phyloP scores from a whole-genome alignment of 805 yeast genomes.

The Pichia phayaonensis region DNA sequence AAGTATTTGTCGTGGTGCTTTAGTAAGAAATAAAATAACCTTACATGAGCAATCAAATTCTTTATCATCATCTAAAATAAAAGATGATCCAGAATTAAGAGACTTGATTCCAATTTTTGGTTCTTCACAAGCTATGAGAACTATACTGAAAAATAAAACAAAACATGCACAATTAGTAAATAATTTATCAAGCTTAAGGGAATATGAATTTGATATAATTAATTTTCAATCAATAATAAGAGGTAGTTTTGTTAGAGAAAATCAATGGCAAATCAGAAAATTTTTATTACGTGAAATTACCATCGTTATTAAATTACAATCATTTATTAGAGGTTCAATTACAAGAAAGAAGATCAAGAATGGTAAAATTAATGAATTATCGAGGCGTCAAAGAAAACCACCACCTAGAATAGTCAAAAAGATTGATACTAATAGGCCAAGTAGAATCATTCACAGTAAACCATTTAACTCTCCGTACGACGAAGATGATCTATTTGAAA shows the following conservation, averaged over 20 bases:
- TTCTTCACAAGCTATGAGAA: conserved; percentile 31
- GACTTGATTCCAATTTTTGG: conserved; percentile 1
- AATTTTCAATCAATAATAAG: conserved; percentile 31
- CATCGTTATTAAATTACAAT: conserved; percentile 31
- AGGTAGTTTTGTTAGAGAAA: conserved; percentile 23
- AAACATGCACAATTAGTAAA: conserved; percentile 16
- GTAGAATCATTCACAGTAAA: background rate
- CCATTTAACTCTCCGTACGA: conserved; percentile 6
- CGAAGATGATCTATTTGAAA: conserved; percentile 11
- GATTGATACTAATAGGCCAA: background rate
- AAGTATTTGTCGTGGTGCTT: conserved; percentile 42
- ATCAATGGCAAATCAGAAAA: conserved; percentile 14
- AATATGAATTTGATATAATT: conserved; percentile 19
- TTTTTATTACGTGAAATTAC: conserved; percentile 17
- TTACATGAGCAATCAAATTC: background rate
- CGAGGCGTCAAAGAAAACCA: background rate
- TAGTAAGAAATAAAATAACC: conserved; percentile 4
- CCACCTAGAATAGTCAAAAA: background rate
- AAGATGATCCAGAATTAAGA: background rate
- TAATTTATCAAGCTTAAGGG: conserved; percentile 12
- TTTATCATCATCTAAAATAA: background rate
- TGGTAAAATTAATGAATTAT: background rate
- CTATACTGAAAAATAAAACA: conserved; percentile 28
- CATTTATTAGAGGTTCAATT: conserved; percentile 34
- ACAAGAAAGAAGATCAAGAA: conserved; percentile 3